Evolutionary conservation across 2,329 filamentous ascomycete species (phyloP), one percentile per base, ranked within the genome.

Genomic region (Metarhizium robertsii): DNA sequence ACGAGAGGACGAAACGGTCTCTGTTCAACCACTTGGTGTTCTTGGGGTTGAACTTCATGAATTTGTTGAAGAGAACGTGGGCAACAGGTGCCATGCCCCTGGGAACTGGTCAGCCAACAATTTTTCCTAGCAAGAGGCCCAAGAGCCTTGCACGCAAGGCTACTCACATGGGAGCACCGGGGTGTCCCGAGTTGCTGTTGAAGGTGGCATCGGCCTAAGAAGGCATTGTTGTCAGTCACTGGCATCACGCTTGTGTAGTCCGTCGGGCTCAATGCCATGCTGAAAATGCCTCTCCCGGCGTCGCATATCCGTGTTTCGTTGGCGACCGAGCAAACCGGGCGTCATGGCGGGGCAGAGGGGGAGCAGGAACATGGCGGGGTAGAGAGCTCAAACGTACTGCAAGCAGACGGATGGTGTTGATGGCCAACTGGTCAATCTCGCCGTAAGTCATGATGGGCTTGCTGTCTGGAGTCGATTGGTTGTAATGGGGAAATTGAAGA

Each of bases 11-110:
- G 71, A 99, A 99, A 74, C 94, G 88, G 78, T 99, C 94, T 70
- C 94, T 87, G 85, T 97, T 97, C 67, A 94, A 69, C 92, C 92
- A 99, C 62, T 90, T 81, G 66, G 94, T 90, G 84, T 96, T 96
- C 87, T 96, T 95, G 68, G 94, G 94, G 87, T 97, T 99, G 84
- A 96, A 99, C 74, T 79, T 95, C 90, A 99, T 90, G 83, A 96
- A 95, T 76, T 94, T 95, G 85, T 96, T 95, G 80, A 90, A 99
- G 62, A 99, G 85, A 69, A 97, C 90, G 82, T 97, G 94, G 74
- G 94, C 87, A 69, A 92, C 85, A 60, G 94, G 92, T 69, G 94
- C 94, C 90, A 97, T 84, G 72, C 83, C 83, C 83, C 82, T 85
- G 59, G 18, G 60, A 51, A 20, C 51, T 34, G 61, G 65, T 76